Conservation (phyloP, 805 yeast species). For the Starmerella stellata region DNA sequence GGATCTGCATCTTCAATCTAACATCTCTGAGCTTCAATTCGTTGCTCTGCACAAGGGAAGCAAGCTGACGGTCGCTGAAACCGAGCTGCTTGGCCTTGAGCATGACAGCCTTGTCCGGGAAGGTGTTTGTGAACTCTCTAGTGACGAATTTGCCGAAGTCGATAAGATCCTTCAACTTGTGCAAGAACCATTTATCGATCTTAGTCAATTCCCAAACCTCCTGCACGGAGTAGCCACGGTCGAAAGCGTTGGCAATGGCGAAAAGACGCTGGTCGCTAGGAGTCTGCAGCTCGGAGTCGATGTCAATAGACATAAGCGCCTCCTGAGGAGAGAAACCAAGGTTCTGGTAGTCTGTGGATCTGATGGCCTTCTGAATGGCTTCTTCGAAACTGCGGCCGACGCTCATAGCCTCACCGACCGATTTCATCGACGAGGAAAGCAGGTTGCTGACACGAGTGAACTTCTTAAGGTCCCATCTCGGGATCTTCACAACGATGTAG, state of each 20-base stretch:
- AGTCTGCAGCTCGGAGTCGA: constrained; percentile 81
- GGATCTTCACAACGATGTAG: constrained; percentile 92
- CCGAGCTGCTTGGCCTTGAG: constrained; percentile 86
- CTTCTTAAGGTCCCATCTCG: constrained; percentile 96
- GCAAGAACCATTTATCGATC: constrained; percentile 92
- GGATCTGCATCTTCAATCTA: constrained; percentile 69
- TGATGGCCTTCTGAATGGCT: constrained; percentile 91
- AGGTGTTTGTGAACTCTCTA: constrained; percentile 12
- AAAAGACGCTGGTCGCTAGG: constrained; percentile 96
- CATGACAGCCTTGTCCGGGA: constrained; percentile 29
- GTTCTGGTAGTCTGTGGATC: constrained; percentile 90
- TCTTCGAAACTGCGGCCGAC: constrained; percentile 96
- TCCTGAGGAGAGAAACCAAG: constrained; percentile 57
- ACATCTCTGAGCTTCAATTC: constrained; percentile 83
- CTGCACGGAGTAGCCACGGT: constrained; percentile 76
- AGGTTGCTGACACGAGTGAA: constrained; percentile 79
- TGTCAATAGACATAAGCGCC: constrained; percentile 77
- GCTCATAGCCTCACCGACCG: constrained; percentile 97
- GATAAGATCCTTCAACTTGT: constrained; percentile 63
- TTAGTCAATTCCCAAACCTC: constrained; percentile 78
- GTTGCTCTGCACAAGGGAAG: constrained; percentile 68
- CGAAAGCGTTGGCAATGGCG: constrained; percentile 88
- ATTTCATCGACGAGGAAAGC: constrained; percentile 87
- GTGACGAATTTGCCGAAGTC: constrained; percentile 26
- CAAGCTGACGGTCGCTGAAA: constrained; percentile 91